Evolutionary conservation across 345 rosid species (phyloP).

Genomic region (Zanthoxylum bungeanum): DNA sequence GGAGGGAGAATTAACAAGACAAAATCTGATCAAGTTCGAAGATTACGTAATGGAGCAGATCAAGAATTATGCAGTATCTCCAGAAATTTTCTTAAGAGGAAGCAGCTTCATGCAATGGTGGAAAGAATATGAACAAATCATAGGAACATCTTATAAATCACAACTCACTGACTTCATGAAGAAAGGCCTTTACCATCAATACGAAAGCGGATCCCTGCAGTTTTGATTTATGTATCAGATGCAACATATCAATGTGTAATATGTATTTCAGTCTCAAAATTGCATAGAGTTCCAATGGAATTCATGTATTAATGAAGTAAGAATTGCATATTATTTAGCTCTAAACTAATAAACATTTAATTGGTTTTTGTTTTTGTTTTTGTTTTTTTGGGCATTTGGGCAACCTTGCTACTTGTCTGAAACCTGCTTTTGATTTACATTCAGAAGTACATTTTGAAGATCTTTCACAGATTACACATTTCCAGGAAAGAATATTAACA

Average conservation of each 20-base stretch:
- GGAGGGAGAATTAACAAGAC: constrained; percentile 3
- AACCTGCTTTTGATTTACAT: not conserved
- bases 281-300: not conserved
- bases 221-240: not conserved
- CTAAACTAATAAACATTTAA: not conserved
- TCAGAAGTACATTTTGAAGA: not conserved
- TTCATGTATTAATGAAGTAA: not conserved
- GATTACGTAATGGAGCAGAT: constrained; percentile 37
- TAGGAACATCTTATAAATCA: constrained; percentile 17
- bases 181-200: constrained; percentile 16
- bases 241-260: not conserved
- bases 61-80: constrained; percentile 42
- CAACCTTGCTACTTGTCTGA: not conserved
- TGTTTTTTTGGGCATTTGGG: not conserved
- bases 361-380: not conserved
- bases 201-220: constrained; percentile 25
- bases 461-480: not conserved
- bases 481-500: not conserved
- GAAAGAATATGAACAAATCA: constrained; percentile 35
- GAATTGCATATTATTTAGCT: not conserved
- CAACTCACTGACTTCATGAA: constrained; percentile 40
- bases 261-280: not conserved
- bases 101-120: constrained; percentile 83
- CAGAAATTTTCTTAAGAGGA: constrained; percentile 53
- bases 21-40: constrained; percentile 34